Evolutionary conservation across 2,329 filamentous ascomycete species (phyloP), one percentile per base, ranked within the genome.

Genomic region (Zasmidium cellare): DNA sequence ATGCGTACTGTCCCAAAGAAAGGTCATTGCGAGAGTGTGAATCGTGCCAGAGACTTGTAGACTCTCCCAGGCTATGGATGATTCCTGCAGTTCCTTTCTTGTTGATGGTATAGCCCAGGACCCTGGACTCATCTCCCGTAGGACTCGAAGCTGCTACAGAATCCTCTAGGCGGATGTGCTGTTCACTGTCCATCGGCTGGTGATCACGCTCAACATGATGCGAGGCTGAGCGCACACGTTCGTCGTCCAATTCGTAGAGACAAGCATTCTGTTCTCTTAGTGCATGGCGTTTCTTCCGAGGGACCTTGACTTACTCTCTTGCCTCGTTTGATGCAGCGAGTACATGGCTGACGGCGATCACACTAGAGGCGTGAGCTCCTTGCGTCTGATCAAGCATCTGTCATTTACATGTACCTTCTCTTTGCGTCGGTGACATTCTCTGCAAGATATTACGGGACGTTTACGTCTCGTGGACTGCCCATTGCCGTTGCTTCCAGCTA

Each of bases 291-390:
- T 48, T 16, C 6, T 18, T 48, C 22, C 3, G 22, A 24, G 9
- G 9, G 46, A 11, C 25, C 25, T 9, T 46, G 19, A 48, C 46
- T 3, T 22, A 48, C 46, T 16, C 19, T 20, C 22, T 48, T 48
- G 22, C 46, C 46, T 48, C 46, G 46, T 48, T 18, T 48, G 9
- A 48, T 16, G 46, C 46, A 48, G 16, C 46, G 46, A 22, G 16
- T 48, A 24, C 46, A 48, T 24, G 46, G 46, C 46, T 48, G 46
- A 24, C 46, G 46, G 16, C 46, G 46, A 24, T 48, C 46, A 48
- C 46, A 48, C 46, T 48, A 48, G 6, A n/a, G 18, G 22, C 18
- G 22, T 48, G 3, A 48, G 46, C 46, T 48, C 22, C 22, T 7
- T 24, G 3, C 46, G 46, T 22, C 11, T 12, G 11, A 19, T 19